Base-by-base conservation (phyloP, 371 early-diverging fungal genomes). In the Chytridium lagenaria region DNA sequence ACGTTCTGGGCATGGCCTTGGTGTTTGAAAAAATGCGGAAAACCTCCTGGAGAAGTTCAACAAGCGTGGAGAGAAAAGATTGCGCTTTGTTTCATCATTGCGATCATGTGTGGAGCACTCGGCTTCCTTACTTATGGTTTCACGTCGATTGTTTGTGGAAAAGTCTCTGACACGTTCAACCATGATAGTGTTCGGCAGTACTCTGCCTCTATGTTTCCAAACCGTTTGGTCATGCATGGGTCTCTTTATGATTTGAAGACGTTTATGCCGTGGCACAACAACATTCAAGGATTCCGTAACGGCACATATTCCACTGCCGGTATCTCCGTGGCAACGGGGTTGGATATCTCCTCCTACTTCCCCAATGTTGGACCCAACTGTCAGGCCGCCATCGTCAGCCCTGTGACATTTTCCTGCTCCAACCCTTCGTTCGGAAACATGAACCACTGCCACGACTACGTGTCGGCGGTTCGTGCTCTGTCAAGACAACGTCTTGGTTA, bases 61-160 rank as follows among this genome's bases (percentile, higher is more conserved):
- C 83, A 81, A 76, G 83, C 83, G 1, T 83, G 77, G 79, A 40
- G 95, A 26, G 96, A 95, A 82, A 95, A 95, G 70, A 86, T 94
- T 0, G 92, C 95, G 0, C 79, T 95, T 12, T 93, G 93, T 82
- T 77, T 90, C 36, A 77, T 93, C 70, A 93, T 93, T 55, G 85
- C 92, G 51, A 52, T 61, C 36, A 72, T 82, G 74, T 79, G 78
- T 71, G 76, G 59, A 10, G 59, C 74, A 0, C 64, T 84, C 12
- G 85, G 77, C 22, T 84, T 84, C 69, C 52, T 84, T 2, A 86
- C 85, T 2, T 84, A 79, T 64, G 86, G 86, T 1, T 78, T 86
- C 55, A 65, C 68, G 12, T 30, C 71, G 28, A 68, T 79, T n/a
- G 73, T 79, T 23, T 86, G 86, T 64, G 39, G 38, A 28, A 26